Evolutionary conservation across 768 basidiomycete genomes (phyloP).

Genomic region (Leccinum fibrillosum): DNA sequence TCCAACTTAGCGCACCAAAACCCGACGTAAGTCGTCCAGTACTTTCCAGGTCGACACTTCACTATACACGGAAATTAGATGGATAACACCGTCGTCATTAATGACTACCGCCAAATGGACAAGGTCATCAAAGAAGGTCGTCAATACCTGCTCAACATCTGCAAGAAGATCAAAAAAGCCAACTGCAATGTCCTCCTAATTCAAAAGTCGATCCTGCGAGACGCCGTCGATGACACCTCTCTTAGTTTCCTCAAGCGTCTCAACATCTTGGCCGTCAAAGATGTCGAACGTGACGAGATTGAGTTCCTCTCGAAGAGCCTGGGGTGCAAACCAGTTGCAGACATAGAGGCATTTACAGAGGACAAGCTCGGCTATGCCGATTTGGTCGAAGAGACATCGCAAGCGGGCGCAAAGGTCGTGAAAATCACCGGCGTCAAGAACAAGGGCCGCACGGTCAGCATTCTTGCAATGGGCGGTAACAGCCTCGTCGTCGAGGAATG

Average conservation of each 20-base stretch:
- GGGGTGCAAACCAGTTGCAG: slow-evolving; percentile 93
- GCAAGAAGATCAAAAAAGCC: slow-evolving; percentile 99
- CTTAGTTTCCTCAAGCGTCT: slow-evolving; percentile 97
- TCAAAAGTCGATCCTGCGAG: slow-evolving; percentile 98
- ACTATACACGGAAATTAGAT: slow-evolving; percentile 52
- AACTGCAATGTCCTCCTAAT: slow-evolving; percentile 98
- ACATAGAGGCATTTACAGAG: slow-evolving; percentile 96
- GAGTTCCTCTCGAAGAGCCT: slow-evolving; percentile 94
- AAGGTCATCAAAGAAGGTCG: slow-evolving; percentile 99
- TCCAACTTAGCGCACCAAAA: slow-evolving; percentile 96
- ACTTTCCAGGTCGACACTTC: not conserved
- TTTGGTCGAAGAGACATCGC: slow-evolving; percentile 84
- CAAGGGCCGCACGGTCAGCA: slow-evolving; percentile 89
- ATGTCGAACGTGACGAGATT: slow-evolving; percentile 98
- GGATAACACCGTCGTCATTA: slow-evolving; percentile 99
- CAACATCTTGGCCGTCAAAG: slow-evolving; percentile 94
- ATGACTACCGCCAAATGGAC: slow-evolving; percentile 99
- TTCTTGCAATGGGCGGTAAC: slow-evolving; percentile 94
- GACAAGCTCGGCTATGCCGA: slow-evolving; percentile 98
- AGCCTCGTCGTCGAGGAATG: slow-evolving; percentile 93
- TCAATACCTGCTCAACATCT: slow-evolving; percentile 94
- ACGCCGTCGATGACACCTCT: slow-evolving; percentile 97
- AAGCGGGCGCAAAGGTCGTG: slow-evolving; percentile 85
- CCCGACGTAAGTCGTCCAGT: slow-evolving; percentile 70
- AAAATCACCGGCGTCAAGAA: slow-evolving; percentile 94